phyloP scores from a whole-genome alignment of 805 yeast species.

The Danielia oregonensis region DNA sequence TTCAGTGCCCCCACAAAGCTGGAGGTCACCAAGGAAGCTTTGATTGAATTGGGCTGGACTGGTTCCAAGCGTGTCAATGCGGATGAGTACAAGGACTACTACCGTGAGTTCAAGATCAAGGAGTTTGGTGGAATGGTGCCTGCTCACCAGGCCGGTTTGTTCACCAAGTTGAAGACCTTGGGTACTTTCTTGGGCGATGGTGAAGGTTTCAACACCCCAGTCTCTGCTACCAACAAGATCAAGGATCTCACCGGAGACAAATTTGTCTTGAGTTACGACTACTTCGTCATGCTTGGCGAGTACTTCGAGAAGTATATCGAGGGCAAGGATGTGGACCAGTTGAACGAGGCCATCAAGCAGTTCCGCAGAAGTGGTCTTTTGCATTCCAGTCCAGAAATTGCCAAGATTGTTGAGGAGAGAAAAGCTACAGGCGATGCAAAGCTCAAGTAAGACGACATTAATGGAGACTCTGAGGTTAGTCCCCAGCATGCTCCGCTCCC shows the following conservation, averaged over 20 bases:
- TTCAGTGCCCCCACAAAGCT: slow-evolving; percentile 23
- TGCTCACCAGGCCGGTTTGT: slow-evolving; percentile 72
- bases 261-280: slow-evolving; percentile 55
- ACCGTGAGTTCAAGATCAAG: slow-evolving; percentile 60
- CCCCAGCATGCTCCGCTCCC: too few species aligned
- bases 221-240: slow-evolving; percentile 37
- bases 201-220: slow-evolving; percentile 77
- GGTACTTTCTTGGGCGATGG: slow-evolving; percentile 67
- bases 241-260: slow-evolving; percentile 32
- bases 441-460: slow-evolving; percentile 3
- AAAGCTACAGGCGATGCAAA: slow-evolving; percentile 26
- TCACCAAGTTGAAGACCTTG: slow-evolving; percentile 52
- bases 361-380: slow-evolving; percentile 67
- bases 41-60: slow-evolving; percentile 86
- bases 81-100: slow-evolving; percentile 66
- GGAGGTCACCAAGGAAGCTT: slow-evolving; percentile 48
- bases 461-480: too few species aligned
- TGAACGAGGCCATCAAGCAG: slow-evolving; percentile 48
- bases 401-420: slow-evolving; percentile 37
- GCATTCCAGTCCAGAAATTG: slow-evolving; percentile 41
- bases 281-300: slow-evolving; percentile 49
- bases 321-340: slow-evolving; percentile 37
- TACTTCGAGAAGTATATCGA: slow-evolving; percentile 38
- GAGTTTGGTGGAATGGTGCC: slow-evolving; percentile 70
- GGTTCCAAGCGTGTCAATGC: slow-evolving; percentile 73